phyloP scores from a whole-genome alignment of 306 rosid genomes.

The Cicer cuneatum region DNA sequence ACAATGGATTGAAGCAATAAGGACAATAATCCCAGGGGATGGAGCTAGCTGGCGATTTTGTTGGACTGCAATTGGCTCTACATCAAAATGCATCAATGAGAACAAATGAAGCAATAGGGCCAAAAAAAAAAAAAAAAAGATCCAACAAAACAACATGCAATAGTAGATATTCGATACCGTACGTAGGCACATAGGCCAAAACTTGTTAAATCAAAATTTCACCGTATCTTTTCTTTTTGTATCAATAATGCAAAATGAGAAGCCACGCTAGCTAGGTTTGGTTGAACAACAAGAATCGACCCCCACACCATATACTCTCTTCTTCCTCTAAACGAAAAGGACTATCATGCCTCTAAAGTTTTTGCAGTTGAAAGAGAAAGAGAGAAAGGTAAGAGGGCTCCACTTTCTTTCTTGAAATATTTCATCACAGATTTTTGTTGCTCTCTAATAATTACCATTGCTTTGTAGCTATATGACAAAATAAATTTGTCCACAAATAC shows the following conservation, averaged over 20 bases:
- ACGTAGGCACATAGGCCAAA: conserved; percentile 46
- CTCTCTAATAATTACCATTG: conserved; percentile 42
- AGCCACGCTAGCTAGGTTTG: conserved; percentile 20
- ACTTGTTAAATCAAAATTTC: conserved; percentile 49
- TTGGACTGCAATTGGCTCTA: background rate
- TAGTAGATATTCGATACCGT: conserved; percentile 40
- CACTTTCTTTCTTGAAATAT: conserved; percentile 47
- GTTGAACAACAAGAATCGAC: conserved; percentile 47
- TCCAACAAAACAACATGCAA: conserved; percentile 50
- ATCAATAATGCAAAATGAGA: conserved; percentile 57
- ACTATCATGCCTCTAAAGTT: conserved; percentile 42
- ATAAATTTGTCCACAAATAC: conserved; percentile 18
- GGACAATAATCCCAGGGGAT: background rate
- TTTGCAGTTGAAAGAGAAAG: conserved; percentile 20
- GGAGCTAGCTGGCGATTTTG: conserved; percentile 31
- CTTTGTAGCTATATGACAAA: conserved; percentile 47
- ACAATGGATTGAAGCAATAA: conserved; percentile 20
- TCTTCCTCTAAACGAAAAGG: conserved; percentile 43
- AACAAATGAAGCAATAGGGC: conserved; percentile 46
- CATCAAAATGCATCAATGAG: conserved; percentile 39
- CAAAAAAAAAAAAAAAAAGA: conserved; percentile 22
- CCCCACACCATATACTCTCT: conserved; percentile 39
- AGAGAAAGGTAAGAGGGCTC: conserved; percentile 40
- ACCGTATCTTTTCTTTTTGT: conserved; percentile 46
- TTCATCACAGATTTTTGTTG: conserved; percentile 37